A percentile compares a stretch with the other conserved stretches of the same genome.
These are phyloP conservation scores for Lizonia empirigonia DNA, from an alignment of 2,329 filamentous ascomycete species.

Conservation along the genomic window DNA sequence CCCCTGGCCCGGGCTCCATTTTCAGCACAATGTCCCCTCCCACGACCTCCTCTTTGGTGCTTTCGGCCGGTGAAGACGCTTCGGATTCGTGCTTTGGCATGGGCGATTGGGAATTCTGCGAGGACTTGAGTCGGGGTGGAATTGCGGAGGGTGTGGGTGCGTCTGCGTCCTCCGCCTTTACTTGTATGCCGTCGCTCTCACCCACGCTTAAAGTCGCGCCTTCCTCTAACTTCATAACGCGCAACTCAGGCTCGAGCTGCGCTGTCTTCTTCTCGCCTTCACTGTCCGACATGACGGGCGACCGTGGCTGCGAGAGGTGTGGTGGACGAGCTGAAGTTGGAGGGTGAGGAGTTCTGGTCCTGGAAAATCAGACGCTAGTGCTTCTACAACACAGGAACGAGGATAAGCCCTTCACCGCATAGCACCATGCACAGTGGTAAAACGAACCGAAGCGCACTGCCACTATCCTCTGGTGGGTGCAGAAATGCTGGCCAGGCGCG, in stretches of 20 bases:
- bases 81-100: slow-evolving; percentile 38
- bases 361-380: slow-evolving; percentile 27
- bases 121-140: slow-evolving; percentile 34
- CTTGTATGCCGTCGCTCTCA: slow-evolving; percentile 28
- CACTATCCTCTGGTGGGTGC: not conserved
- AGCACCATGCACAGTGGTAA: slow-evolving; percentile 21
- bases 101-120: slow-evolving; percentile 41
- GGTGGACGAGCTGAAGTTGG: slow-evolving; percentile 21
- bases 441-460: slow-evolving; percentile 5
- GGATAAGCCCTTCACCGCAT: slow-evolving; percentile 33
- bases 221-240: slow-evolving; percentile 55
- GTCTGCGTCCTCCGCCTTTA: slow-evolving; percentile 40
- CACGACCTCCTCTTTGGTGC: slow-evolving; percentile 59
- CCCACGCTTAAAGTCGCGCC: slow-evolving; percentile 31
- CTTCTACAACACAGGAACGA: slow-evolving; percentile 28
- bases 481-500: slow-evolving; percentile 1
- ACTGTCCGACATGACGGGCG: slow-evolving; percentile 48
- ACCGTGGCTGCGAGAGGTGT: slow-evolving; percentile 20
- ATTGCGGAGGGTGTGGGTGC: slow-evolving; percentile 38
- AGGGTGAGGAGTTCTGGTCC: slow-evolving; percentile 18
- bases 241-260: slow-evolving; percentile 52
- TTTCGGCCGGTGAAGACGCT: slow-evolving; percentile 47
- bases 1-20: slow-evolving; percentile 60
- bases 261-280: slow-evolving; percentile 44
- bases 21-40: slow-evolving; percentile 67